Conservation (phyloP, 2,329 filamentous ascomycete species). For the Geosmithia morbida region DNA sequence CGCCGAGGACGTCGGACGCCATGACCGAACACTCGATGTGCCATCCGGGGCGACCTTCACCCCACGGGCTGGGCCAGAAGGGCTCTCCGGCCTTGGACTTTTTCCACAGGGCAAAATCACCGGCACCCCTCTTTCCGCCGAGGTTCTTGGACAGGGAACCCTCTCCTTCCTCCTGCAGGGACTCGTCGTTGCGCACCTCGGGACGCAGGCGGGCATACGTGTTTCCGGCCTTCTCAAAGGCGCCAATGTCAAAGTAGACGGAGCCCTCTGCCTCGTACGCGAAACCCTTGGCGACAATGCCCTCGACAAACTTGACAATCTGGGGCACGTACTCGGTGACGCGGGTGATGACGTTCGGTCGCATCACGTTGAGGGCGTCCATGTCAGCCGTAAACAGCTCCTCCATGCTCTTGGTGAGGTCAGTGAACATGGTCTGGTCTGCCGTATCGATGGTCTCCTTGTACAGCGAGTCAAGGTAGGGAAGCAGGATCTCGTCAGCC, state of each 20-base stretch:
- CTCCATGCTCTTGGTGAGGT: slow-evolving; percentile 76
- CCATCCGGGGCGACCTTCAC: slow-evolving; percentile 80
- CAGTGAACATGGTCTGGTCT: slow-evolving; percentile 65
- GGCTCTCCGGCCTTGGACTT: slow-evolving; percentile 84
- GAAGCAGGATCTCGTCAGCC: slow-evolving; percentile 55
- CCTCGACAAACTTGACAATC: slow-evolving; percentile 74
- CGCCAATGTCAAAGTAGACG: slow-evolving; percentile 83
- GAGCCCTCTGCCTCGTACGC: slow-evolving; percentile 73
- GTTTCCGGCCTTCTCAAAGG: slow-evolving; percentile 75
- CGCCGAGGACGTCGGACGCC: slow-evolving; percentile 78
- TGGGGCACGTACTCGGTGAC: slow-evolving; percentile 89
- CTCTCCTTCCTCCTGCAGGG: slow-evolving; percentile 77
- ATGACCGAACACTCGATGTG: slow-evolving; percentile 96
- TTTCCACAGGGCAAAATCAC: slow-evolving; percentile 93
- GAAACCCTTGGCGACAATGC: slow-evolving; percentile 72
- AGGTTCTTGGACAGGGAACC: slow-evolving; percentile 56
- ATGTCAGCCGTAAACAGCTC: slow-evolving; percentile 81
- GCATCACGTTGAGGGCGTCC: slow-evolving; percentile 69
- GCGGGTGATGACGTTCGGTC: slow-evolving; percentile 68
- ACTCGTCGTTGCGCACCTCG: slow-evolving; percentile 72
- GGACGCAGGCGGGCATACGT: slow-evolving; percentile 76
- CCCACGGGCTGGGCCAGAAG: slow-evolving; percentile 80
- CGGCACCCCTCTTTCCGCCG: slow-evolving; percentile 55
- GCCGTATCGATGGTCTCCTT: slow-evolving; percentile 46
- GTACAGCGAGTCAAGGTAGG: slow-evolving; percentile 63